phyloP scores from a whole-genome alignment of 495 filamentous ascomycete genomes.

The Daldinia childiae region DNA sequence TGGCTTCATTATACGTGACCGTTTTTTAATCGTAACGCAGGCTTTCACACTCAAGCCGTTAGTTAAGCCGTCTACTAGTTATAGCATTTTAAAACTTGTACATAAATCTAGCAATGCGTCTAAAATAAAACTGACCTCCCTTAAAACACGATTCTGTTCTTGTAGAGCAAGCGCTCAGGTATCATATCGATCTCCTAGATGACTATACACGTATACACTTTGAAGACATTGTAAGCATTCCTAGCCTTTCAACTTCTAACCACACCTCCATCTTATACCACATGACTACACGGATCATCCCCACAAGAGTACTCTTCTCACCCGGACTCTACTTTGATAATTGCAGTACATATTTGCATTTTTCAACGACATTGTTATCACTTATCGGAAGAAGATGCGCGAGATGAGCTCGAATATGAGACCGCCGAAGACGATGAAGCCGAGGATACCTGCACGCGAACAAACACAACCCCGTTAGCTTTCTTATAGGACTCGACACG shows the following conservation, averaged over 20 bases:
- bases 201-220: constrained; percentile 21
- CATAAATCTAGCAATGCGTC: neutral
- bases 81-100: neutral
- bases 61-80: neutral
- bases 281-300: neutral
- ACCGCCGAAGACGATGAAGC: constrained; percentile 85
- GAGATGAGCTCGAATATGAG: constrained; percentile 81
- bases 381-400: constrained; percentile 71
- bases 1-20: neutral
- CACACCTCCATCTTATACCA: neutral
- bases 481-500: neutral
- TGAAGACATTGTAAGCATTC: constrained; percentile 4
- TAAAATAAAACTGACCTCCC: constrained; percentile 8
- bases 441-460: constrained; percentile 68
- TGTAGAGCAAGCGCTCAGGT: constrained; percentile 34
- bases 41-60: neutral
- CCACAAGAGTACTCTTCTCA: constrained; percentile 1
- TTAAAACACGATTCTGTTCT: constrained; percentile 23
- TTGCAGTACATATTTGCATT: neutral
- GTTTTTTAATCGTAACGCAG: neutral
- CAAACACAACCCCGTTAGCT: neutral
- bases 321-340: neutral
- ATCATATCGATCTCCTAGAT: constrained; percentile 28
- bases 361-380: neutral
- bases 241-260: neutral